Base-by-base conservation (phyloP, 1,284 basidiomycete genomes). In the Albatrellus sp. region DNA sequence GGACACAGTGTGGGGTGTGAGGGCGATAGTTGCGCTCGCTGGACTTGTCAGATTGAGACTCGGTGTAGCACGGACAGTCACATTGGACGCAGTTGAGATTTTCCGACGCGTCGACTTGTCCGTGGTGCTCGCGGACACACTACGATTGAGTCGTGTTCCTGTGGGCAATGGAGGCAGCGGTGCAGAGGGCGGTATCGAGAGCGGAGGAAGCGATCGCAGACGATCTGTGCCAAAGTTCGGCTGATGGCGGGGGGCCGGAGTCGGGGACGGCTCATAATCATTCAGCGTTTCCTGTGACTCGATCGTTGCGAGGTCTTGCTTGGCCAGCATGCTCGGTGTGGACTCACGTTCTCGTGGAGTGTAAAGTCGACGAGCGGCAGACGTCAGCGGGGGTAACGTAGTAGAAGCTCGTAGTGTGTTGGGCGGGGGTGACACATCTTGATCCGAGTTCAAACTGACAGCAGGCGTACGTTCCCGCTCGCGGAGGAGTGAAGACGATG, bases 1-100 rank as follows among this genome's bases (percentile, higher is more conserved):
- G 1, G 73, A 73, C 2, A 75, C 77, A 0, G 76, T 82, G 47
- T 77, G 73, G 0, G 73, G 58, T 1, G 80, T 81, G n/a, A 85
- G 48, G 3, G 80, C 80, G 19, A 79, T 85, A 28, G 82, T 85
- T 1, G 80, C 66, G 48, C 70, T 72, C 0, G 76, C 24, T 7
- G 24, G 68, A 0, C 72, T 72, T 10, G 74, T 68, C 37, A 78
- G 60, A 11, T 65, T 60, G 50, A 72, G 64, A 35, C 64, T 52
- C 31, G 69, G 59, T 55, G 64, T 53, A 12, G 64, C 70, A 35
- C 79, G 74, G 38, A 77, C 58, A 10, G 79, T 83, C 9, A 66
- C 56, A 38, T 64, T 70, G 5, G 77, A 75, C 34, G 63, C 59
- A 8, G 60, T 53, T 3, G 70, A 75, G n/a, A 63, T 57, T 53